A percentile compares a stretch with the other conserved stretches of the same genome.
These are phyloP conservation scores for Cryptococcus sp. DNA, from an alignment of 1,284 basidiomycete species.

Conservation along the genomic window DNA sequence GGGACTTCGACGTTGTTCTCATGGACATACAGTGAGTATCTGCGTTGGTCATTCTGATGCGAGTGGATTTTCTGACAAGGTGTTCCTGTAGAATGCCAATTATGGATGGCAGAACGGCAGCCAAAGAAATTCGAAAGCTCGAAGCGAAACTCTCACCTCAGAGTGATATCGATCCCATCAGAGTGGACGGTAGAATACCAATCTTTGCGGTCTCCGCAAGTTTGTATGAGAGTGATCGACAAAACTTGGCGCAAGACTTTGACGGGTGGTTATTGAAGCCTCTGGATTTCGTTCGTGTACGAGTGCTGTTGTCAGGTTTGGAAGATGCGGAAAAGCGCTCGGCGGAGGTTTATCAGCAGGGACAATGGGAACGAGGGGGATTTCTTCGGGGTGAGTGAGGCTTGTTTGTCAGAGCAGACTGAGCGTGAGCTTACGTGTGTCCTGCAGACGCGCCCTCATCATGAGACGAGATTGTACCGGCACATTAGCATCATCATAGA, in stretches of 20 bases:
- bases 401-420: not conserved
- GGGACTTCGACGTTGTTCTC: slow-evolving; percentile 66
- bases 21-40: slow-evolving; percentile 78
- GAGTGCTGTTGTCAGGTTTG: slow-evolving; percentile 64
- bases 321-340: slow-evolving; percentile 60
- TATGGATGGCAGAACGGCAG: slow-evolving; percentile 73
- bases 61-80: not conserved
- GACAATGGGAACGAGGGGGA: slow-evolving; percentile 72
- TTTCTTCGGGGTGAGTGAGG: slow-evolving; percentile 57
- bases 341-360: slow-evolving; percentile 62
- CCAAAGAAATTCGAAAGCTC: slow-evolving; percentile 65
- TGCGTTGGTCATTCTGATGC: not conserved
- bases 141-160: slow-evolving; percentile 52
- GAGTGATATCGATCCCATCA: slow-evolving; percentile 23
- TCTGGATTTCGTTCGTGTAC: slow-evolving; percentile 70
- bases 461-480: no score
- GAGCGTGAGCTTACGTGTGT: not conserved
- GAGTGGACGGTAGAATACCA: slow-evolving; percentile 69
- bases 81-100: slow-evolving; percentile 69
- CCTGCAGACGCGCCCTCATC: not conserved
- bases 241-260: slow-evolving; percentile 65
- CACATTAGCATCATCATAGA: no score
- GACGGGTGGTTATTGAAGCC: slow-evolving; percentile 89
- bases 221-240: slow-evolving; percentile 64
- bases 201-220: slow-evolving; percentile 84